Conservation (phyloP, 176 grass and related monocot genomes). For the Carex kokanica region DNA sequence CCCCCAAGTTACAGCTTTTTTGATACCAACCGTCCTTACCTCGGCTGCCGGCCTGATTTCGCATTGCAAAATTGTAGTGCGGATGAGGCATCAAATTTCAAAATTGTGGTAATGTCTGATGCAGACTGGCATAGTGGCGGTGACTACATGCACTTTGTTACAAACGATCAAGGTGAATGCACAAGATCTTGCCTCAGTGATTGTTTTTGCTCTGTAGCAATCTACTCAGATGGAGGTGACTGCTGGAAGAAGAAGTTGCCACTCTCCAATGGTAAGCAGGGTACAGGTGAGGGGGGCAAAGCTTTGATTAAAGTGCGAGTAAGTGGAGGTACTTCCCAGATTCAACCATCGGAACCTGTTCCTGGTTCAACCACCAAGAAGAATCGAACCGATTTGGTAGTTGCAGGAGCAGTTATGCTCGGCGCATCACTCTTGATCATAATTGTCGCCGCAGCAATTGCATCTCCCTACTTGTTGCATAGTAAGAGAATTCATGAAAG, state of each 20-base stretch:
- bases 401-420: constrained; percentile 15
- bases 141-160: constrained; percentile 34
- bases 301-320: constrained; percentile 33
- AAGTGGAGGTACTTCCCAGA: not conserved
- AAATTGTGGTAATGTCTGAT: not conserved
- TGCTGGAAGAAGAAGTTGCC: constrained; percentile 53
- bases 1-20: constrained; percentile 30
- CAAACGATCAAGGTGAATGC: not conserved
- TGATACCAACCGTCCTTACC: constrained; percentile 24
- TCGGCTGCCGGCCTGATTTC: constrained; percentile 35
- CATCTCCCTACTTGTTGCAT: not conserved
- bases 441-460: not conserved
- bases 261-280: constrained; percentile 32
- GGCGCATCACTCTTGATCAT: not conserved
- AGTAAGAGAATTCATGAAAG: not conserved
- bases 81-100: constrained; percentile 14
- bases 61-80: not conserved
- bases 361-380: not conserved
- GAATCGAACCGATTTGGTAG: not conserved
- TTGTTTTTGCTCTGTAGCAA: constrained; percentile 31
- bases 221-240: not conserved
- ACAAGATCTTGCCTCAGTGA: constrained; percentile 18
- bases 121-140: constrained; percentile 20
- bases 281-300: not conserved
- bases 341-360: not conserved